Percentiles rank a stretch among this genome's conserved stretches.
Evolutionary conservation across 495 filamentous ascomycete species (phyloP).

Genomic region (Oleoguttula mirabilis): DNA sequence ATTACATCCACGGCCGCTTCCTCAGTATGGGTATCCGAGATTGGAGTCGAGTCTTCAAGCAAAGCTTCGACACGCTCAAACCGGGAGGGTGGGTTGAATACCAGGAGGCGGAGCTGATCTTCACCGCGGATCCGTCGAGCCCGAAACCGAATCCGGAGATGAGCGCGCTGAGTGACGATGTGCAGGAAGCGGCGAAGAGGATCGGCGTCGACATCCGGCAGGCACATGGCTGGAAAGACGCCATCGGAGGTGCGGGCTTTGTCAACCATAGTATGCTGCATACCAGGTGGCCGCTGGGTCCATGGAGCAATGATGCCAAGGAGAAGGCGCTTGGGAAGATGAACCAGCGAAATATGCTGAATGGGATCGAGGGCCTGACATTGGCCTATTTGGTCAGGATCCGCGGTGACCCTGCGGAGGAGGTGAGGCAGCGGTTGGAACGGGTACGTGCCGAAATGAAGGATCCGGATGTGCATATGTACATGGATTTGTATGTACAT

Average conservation of each 20-base stretch:
- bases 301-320: conserved; percentile 2
- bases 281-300: neutral
- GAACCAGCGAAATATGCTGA: conserved; percentile 2
- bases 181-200: conserved; percentile 4
- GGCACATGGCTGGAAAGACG: neutral
- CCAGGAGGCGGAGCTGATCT: conserved; percentile 5
- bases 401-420: conserved; percentile 1
- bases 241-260: conserved; percentile 7
- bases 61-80: conserved; percentile 4
- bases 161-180: conserved; percentile 3
- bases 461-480: conserved; percentile 2
- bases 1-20: conserved; percentile 16
- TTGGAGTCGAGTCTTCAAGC: conserved; percentile 25
- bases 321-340: conserved; percentile 8
- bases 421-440: conserved; percentile 5
- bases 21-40: conserved; percentile 23
- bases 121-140: neutral
- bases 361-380: conserved; percentile 4
- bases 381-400: conserved; percentile 1
- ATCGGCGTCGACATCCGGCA: conserved; percentile 2
- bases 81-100: conserved; percentile 3
- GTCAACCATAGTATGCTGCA: neutral
- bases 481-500: conserved; percentile 1
- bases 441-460: conserved; percentile 8
- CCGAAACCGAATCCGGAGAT: conserved; percentile 1